Percentiles rank a stretch among this genome's conserved stretches.
Conservation (phyloP, 805 yeast genomes). For the Sugiyamaella americana region DNA sequence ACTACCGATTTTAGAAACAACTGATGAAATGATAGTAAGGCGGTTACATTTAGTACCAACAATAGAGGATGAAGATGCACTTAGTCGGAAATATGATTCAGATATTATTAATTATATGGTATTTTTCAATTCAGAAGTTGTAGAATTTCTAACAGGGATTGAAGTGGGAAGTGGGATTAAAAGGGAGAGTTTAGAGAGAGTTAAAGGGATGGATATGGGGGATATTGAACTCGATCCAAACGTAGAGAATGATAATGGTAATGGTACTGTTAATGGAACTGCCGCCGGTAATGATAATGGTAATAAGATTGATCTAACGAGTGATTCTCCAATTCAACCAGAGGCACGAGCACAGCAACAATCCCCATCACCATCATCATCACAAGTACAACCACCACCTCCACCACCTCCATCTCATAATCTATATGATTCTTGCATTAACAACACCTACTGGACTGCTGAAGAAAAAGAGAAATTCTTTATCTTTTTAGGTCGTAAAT, state of each 20-base stretch:
- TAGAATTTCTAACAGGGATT: constrained; percentile 4
- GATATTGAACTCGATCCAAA: background rate
- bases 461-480: constrained; percentile 24
- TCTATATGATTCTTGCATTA: constrained; percentile 4
- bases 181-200: background rate
- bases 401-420: background rate
- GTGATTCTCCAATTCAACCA: too few relatives aligned
- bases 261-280: background rate
- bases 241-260: background rate
- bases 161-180: background rate
- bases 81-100: too few relatives aligned
- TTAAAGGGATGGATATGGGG: background rate
- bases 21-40: too few relatives aligned
- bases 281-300: background rate
- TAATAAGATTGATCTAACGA: background rate
- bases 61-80: too few relatives aligned
- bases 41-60: too few relatives aligned
- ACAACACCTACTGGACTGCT: constrained; percentile 20
- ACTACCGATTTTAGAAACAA: too few relatives aligned
- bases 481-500: constrained; percentile 19
- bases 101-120: background rate
- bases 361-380: background rate
- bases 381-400: background rate
- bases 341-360: too few relatives aligned
- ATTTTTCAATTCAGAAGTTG: constrained; percentile 4